Percentiles rank a stretch among this genome's conserved stretches.
Evolutionary conservation across 805 yeast species (phyloP).

Genomic region (Hanseniaspora valbyensis): DNA sequence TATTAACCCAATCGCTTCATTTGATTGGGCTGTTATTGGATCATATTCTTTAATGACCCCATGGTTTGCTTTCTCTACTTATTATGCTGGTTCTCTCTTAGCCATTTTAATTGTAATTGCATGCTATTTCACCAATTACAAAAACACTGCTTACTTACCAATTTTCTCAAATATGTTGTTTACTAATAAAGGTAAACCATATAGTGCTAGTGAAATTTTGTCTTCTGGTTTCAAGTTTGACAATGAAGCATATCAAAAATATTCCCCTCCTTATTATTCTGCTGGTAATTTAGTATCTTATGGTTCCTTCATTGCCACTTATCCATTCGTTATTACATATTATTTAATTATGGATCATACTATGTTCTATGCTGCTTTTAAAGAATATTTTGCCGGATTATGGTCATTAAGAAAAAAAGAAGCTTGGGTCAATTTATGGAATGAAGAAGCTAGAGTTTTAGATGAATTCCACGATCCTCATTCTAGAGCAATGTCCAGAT

Average conservation of each 20-base stretch:
- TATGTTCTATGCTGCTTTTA: slow-evolving; percentile 31
- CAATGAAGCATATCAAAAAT: slow-evolving; percentile 36
- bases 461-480: slow-evolving; percentile 40
- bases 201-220: slow-evolving; percentile 39
- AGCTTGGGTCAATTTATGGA: slow-evolving; percentile 26
- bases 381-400: slow-evolving; percentile 21
- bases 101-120: slow-evolving; percentile 30
- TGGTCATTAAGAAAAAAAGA: slow-evolving; percentile 18
- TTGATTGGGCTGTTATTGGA: slow-evolving; percentile 41
- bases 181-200: slow-evolving; percentile 38
- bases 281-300: slow-evolving; percentile 52
- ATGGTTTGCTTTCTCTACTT: slow-evolving; percentile 30
- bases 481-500: slow-evolving; percentile 44
- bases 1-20: slow-evolving; percentile 41
- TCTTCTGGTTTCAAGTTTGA: slow-evolving; percentile 35
- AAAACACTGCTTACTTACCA: slow-evolving; percentile 53
- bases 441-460: slow-evolving; percentile 23
- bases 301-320: slow-evolving; percentile 46
- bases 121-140: slow-evolving; percentile 39
- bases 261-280: slow-evolving; percentile 55
- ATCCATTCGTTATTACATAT: slow-evolving; percentile 46
- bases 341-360: slow-evolving; percentile 38
- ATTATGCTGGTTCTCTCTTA: slow-evolving; percentile 29
- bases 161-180: slow-evolving; percentile 40
- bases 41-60: slow-evolving; percentile 36